phyloP scores from a whole-genome alignment of 108 stramenopile species.

The Epipyxis sp. region DNA sequence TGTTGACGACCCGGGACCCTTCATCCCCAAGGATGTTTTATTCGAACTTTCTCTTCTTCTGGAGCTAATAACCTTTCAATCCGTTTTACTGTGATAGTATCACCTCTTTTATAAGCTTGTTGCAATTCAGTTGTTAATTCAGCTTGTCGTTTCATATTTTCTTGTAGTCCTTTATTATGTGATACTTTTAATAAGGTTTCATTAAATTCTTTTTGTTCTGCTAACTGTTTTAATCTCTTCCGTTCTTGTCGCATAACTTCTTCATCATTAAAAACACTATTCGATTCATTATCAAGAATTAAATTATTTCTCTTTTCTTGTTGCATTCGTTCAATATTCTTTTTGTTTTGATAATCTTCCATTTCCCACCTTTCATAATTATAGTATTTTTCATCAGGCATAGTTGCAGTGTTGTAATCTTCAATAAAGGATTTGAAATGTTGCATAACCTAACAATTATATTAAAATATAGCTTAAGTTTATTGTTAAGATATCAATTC shows the following conservation, averaged over 20 bases:
- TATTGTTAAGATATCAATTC: background rate
- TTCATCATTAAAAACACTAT: constrained; percentile 8
- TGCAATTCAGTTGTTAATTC: constrained; percentile 46
- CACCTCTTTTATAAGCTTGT: constrained; percentile 51
- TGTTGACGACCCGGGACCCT: no score
- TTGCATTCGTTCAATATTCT: no score
- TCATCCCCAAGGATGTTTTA: no score
- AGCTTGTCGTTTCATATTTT: constrained; percentile 45
- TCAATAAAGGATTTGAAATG: constrained; percentile 83
- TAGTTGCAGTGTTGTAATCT: constrained; percentile 92
- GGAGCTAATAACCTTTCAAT: constrained; percentile 50
- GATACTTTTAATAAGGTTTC: background rate
- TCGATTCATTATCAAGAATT: constrained; percentile 26
- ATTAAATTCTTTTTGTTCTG: constrained; percentile 5
- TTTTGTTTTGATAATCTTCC: constrained; percentile 72
- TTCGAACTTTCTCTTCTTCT: no score
- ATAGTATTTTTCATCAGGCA: constrained; percentile 87
- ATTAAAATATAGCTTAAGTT: background rate
- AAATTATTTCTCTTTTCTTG: constrained; percentile 32
- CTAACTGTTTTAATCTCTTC: background rate
- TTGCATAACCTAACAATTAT: constrained; percentile 39
- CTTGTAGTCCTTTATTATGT: constrained; percentile 33
- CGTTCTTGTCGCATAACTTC: background rate
- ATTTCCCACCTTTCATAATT: constrained; percentile 93
- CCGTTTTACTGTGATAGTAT: constrained; percentile 45